Evolutionary conservation across 768 basidiomycete genomes (phyloP).

Genomic region (Tricholoma bakamatsutake): DNA sequence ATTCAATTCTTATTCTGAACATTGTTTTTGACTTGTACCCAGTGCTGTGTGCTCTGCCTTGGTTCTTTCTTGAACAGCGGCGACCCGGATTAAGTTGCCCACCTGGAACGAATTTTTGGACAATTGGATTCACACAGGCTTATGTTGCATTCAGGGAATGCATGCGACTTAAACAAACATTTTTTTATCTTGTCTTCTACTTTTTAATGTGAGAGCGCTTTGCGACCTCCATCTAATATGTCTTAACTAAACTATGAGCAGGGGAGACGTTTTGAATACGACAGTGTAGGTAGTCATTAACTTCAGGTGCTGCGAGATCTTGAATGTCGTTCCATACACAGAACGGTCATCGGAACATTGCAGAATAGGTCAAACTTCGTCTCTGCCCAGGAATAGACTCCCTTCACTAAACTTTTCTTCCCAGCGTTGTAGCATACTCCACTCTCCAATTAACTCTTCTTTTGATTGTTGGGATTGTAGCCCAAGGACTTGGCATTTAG

Average conservation of each 20-base stretch:
- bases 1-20: not conserved
- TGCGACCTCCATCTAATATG: not conserved
- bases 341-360: conserved; percentile 65
- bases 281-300: conserved; percentile 44
- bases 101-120: conserved; percentile 45
- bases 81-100: conserved; percentile 61
- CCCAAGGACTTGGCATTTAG: conserved; percentile 68
- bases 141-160: conserved; percentile 60
- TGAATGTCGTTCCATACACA: conserved; percentile 15
- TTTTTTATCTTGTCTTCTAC: conserved; percentile 68
- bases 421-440: conserved; percentile 64
- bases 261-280: conserved; percentile 74
- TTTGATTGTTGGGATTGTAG: conserved; percentile 57
- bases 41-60: conserved; percentile 67
- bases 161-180: conserved; percentile 64
- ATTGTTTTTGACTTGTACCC: not conserved
- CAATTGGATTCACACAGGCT: conserved; percentile 65
- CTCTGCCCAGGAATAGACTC: not conserved
- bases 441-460: conserved; percentile 65
- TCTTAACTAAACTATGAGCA: conserved; percentile 17
- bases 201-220: conserved; percentile 55
- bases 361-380: conserved; percentile 51
- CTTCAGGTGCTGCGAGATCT: not conserved
- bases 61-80: conserved; percentile 67
- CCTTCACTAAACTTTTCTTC: not conserved